Conservation (phyloP, 2,329 filamentous ascomycete species). For the Biscogniauxia marginata region DNA sequence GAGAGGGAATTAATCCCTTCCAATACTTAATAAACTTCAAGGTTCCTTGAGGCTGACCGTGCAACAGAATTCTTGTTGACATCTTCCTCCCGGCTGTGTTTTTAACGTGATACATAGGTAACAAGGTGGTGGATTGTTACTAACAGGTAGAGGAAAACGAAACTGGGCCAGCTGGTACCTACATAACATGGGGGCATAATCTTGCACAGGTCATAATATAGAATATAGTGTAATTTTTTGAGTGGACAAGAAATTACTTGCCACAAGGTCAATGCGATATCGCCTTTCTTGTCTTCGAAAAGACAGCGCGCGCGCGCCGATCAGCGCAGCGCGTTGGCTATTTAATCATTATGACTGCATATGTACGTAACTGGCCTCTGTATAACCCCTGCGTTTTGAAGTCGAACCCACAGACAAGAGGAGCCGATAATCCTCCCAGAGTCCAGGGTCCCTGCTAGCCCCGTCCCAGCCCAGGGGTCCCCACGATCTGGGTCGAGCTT, state of each 20-base stretch:
- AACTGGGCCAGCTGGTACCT: not conserved
- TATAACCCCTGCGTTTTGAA: not conserved
- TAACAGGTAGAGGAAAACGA: not conserved
- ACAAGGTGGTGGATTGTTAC: not conserved
- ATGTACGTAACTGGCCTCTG: not conserved
- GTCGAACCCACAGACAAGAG: not conserved
- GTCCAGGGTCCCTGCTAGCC: not conserved
- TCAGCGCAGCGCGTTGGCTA: slow-evolving; percentile 6
- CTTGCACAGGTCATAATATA: not conserved
- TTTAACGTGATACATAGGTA: not conserved
- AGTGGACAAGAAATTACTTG: slow-evolving; percentile 8
- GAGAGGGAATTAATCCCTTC: too few relatives aligned
- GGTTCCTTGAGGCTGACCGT: not conserved
- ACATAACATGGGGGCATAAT: not conserved
- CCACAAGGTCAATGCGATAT: slow-evolving; percentile 10
- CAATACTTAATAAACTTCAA: too few relatives aligned
- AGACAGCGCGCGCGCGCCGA: slow-evolving; percentile 4
- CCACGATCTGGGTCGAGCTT: slow-evolving; percentile 27
- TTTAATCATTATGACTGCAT: not conserved
- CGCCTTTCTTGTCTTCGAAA: slow-evolving; percentile 6
- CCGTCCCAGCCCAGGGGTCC: slow-evolving; percentile 12
- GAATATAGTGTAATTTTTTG: slow-evolving; percentile 3
- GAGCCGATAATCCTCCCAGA: not conserved
- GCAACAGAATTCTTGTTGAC: not conserved
- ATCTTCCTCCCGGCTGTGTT: not conserved